Evolutionary conservation across 1,284 basidiomycete species (phyloP).

Genomic region (Rugosomyces carneus): DNA sequence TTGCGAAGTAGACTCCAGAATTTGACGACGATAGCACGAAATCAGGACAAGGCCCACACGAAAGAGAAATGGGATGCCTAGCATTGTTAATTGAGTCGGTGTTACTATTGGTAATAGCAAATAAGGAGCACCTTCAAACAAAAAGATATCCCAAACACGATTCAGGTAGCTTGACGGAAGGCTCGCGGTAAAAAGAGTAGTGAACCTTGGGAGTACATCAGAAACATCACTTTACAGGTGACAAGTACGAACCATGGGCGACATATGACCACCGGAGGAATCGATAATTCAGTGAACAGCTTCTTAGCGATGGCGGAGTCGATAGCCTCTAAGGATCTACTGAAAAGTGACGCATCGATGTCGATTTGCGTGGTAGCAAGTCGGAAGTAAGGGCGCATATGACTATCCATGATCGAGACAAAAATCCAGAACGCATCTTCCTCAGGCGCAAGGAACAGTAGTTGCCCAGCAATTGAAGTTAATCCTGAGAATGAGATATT

Average conservation of each 20-base stretch:
- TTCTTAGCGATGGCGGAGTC: not conserved
- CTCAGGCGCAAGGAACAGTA: slow-evolving; percentile 78
- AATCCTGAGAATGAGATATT: slow-evolving; percentile 43
- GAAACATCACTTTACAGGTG: not conserved
- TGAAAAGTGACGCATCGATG: not conserved
- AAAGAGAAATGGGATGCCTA: slow-evolving; percentile 77
- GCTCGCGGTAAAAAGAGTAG: slow-evolving; percentile 67
- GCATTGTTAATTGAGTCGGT: not conserved
- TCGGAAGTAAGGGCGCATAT: slow-evolving; percentile 78
- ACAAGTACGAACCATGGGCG: not conserved
- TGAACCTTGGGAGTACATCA: slow-evolving; percentile 47
- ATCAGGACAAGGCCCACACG: slow-evolving; percentile 76
- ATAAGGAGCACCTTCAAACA: slow-evolving; percentile 90
- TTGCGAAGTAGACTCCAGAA: slow-evolving; percentile 47
- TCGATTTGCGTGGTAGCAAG: slow-evolving; percentile 3
- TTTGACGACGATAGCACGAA: slow-evolving; percentile 52
- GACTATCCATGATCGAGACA: slow-evolving; percentile 75
- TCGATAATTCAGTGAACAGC: not conserved
- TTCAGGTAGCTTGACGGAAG: slow-evolving; percentile 76
- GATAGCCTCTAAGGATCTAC: not conserved
- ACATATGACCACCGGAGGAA: not conserved
- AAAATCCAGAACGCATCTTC: slow-evolving; percentile 96
- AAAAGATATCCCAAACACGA: slow-evolving; percentile 84
- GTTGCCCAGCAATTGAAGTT: slow-evolving; percentile 69
- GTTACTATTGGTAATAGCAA: no score